Conservation (phyloP, 345 rosid genomes). For the Salix koriyanagi region DNA sequence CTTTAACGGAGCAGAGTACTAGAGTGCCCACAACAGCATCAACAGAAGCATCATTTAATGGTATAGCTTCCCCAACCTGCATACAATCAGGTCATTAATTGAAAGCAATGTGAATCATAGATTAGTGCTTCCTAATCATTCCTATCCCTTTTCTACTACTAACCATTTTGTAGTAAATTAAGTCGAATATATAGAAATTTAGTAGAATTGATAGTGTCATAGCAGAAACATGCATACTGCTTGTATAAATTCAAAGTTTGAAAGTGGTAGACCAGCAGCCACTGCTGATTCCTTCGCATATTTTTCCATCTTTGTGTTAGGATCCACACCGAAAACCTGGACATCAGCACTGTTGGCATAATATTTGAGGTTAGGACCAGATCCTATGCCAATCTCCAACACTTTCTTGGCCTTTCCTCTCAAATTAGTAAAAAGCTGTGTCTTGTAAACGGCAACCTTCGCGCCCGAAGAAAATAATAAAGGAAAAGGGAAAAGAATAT, state of each 20-base stretch:
- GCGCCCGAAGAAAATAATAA: background rate
- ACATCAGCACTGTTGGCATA: conserved; percentile 43
- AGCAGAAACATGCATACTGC: conserved; percentile 42
- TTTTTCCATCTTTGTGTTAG: conserved; percentile 67
- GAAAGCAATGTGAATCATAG: too few species aligned
- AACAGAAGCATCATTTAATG: conserved; percentile 64
- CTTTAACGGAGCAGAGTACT: conserved; percentile 72
- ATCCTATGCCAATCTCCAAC: conserved; percentile 82
- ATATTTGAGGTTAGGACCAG: conserved; percentile 80
- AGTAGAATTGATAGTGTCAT: background rate
- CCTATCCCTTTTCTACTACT: background rate
- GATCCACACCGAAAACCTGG: conserved; percentile 69
- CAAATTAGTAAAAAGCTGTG: conserved; percentile 48
- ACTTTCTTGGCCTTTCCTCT: conserved; percentile 56
- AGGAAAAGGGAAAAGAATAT: background rate
- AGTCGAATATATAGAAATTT: background rate
- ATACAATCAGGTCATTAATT: conserved; percentile 1
- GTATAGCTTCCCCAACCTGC: conserved; percentile 82
- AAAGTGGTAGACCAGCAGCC: conserved; percentile 53
- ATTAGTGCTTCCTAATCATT: background rate
- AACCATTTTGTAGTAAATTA: background rate
- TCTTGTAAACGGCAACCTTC: conserved; percentile 63
- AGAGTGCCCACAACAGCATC: conserved; percentile 87
- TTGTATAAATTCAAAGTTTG: conserved; percentile 56
- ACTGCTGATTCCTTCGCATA: conserved; percentile 57